Conservation (phyloP, 768 basidiomycete species). For the Termitomyces sp. region DNA sequence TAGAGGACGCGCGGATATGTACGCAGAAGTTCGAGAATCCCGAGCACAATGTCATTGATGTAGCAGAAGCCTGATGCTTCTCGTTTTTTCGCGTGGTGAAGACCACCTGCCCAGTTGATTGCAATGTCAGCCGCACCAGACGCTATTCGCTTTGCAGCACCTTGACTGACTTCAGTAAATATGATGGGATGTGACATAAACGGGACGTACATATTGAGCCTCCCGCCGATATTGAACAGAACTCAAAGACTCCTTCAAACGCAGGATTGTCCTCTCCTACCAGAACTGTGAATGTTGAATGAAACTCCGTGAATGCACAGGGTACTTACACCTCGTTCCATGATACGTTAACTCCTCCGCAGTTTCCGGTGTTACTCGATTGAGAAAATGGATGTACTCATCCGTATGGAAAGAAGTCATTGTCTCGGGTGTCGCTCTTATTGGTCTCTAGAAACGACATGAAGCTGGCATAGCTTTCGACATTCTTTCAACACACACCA, state of each 20-base stretch:
- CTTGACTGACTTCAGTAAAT: constrained; percentile 27
- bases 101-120: constrained; percentile 97
- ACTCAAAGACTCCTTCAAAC: constrained; percentile 96
- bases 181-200: neutral
- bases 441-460: constrained; percentile 46
- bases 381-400: constrained; percentile 93
- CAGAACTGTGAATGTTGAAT: constrained; percentile 26
- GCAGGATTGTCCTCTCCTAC: constrained; percentile 94
- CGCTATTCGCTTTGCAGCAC: constrained; percentile 77
- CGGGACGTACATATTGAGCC: constrained; percentile 75
- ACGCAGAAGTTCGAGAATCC: constrained; percentile 86
- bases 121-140: constrained; percentile 86
- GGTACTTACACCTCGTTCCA: constrained; percentile 67
- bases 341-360: constrained; percentile 79
- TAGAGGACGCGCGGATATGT: constrained; percentile 85
- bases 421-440: constrained; percentile 61
- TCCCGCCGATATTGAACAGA: constrained; percentile 94
- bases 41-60: constrained; percentile 96
- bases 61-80: constrained; percentile 99
- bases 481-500: constrained; percentile 44
- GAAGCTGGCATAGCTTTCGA: neutral
- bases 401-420: constrained; percentile 97
- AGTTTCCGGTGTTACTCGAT: constrained; percentile 87
- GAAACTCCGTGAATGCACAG: neutral
- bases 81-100: constrained; percentile 99